Evolutionary conservation across 1,284 basidiomycete genomes (phyloP), one percentile per base, ranked within the genome.

Genomic region (Melampsora allii-populina): DNA sequence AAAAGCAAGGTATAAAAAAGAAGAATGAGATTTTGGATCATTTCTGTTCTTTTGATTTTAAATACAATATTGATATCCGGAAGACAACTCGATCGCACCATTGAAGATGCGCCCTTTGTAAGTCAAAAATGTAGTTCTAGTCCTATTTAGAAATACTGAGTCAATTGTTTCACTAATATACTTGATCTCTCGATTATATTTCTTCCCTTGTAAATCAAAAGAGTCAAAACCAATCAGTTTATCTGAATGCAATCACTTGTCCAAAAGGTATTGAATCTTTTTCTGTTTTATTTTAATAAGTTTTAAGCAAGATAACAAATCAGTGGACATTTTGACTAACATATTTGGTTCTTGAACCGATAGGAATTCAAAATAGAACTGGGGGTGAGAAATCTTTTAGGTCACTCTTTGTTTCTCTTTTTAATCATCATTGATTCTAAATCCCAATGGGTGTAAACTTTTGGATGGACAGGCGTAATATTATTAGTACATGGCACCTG

Each of bases 41-140:
- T 42, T 14, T 42, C 6, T 14, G 1, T 42, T 42, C 39, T 42
- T 42, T 42, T 42, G 12, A 42, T 42, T 12, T 42, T 42, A 14
- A 42, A 9, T 6, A 42, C 39, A 42, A 42, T 42, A 42, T 42
- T 42, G 9, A 42, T 42, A 14, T 42, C 39, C 39, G 39, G 10
- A 42, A 1, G 14, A 14, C 10, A 42, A 2, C 39, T 42, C 14
- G 4, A 42, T 42, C 6, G 14, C 1, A 42, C 53, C 10, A 29
- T 56, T 56, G 6, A 66, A 66, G 66, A 68, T 60, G 66, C 66
- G 14, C 66, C 66, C 2, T 68, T 68, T 60, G 66, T 68, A 45
- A 60, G 66, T 48, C 21, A 12, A 56, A 56, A 7, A 27, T 56
- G n/a, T 29, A 6, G 17, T 21, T 56, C 3, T 14, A 4, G 7